These are phyloP conservation scores for Carallia pectinifolia DNA, from an alignment of 345 rosid genomes.

Conservation along the genomic window DNA sequence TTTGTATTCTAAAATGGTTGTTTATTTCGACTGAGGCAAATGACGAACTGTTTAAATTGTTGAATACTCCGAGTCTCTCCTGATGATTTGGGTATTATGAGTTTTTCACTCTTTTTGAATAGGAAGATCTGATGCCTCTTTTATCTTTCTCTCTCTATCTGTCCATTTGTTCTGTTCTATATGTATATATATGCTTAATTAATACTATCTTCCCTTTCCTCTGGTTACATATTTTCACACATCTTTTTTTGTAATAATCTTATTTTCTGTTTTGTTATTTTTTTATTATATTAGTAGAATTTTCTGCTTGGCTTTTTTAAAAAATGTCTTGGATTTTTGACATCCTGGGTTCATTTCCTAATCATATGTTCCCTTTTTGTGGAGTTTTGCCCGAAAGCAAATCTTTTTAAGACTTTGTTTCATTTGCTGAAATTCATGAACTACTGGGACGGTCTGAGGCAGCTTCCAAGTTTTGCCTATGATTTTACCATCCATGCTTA, in stretches of 20 bases:
- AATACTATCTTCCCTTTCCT: no score
- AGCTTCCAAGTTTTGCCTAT: not conserved
- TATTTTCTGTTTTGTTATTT: no score
- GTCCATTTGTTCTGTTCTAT: not conserved
- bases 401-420: constrained; percentile 5
- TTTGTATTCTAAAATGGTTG: not conserved
- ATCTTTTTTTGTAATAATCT: no score
- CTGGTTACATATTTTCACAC: no score
- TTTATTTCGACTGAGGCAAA: constrained; percentile 19
- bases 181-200: no score
- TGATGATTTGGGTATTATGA: constrained; percentile 24
- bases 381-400: constrained; percentile 20
- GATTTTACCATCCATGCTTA: not conserved
- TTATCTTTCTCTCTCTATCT: no score
- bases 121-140: constrained; percentile 59
- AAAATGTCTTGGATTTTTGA: not conserved
- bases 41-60: constrained; percentile 29
- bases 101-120: constrained; percentile 22
- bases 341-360: not conserved
- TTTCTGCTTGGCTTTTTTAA: no score
- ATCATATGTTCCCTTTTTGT: not conserved
- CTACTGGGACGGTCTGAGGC: constrained; percentile 61
- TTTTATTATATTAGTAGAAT: not conserved
- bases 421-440: constrained; percentile 38
- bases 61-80: constrained; percentile 18